Evolutionary conservation across 106 monocot genomes (phyloP), one percentile per base, ranked within the genome.

Genomic region (Allium fistulosum): DNA sequence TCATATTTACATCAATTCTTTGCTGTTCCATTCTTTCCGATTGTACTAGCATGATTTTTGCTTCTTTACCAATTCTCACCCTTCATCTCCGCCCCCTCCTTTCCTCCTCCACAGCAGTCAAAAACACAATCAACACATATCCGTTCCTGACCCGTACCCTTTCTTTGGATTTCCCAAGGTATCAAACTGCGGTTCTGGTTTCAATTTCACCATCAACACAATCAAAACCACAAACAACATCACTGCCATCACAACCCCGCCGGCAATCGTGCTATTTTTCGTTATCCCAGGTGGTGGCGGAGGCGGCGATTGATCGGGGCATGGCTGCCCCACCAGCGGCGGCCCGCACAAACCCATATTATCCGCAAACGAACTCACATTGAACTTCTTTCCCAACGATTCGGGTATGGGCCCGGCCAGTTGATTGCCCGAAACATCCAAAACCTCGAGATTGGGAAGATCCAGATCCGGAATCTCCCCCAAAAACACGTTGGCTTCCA

Each of bases 401-500:
- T 37, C 55, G n/a, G 94, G 94, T 16, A 95, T 61, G 4, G 53
- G 7, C 0, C 94, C 94, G 1, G 76, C 62, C 59, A 95, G 79
- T 48, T 68, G 27, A 68, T 95, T 95, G 51, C 76, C 51, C 0
- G 91, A 88, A 10, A 80, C 65, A 62, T 91, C 77, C 63, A 88
- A 72, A 15, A 76, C 79, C 7, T 10, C 57, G 47, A 95, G 70
- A 0, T 49, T 11, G 9, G 67, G 57, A 7, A 77, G 73, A 18
- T 50, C 13, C 13, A 79, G 12, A 16, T 57, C 56, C 6, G 88
- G 88, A 37, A 95, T 69, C 18, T 1, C 10, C 7, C 91, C 91
- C 53, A 72, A n/a, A 74, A 95, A 88, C 9, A 50, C 52, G 77
- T 95, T 91, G 57, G 57, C 27, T 62, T 85, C 85, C 26, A 95